Evolutionary conservation across 2,329 filamentous ascomycete genomes (phyloP).

Genomic region (Pseudogymnoascus sp.): DNA sequence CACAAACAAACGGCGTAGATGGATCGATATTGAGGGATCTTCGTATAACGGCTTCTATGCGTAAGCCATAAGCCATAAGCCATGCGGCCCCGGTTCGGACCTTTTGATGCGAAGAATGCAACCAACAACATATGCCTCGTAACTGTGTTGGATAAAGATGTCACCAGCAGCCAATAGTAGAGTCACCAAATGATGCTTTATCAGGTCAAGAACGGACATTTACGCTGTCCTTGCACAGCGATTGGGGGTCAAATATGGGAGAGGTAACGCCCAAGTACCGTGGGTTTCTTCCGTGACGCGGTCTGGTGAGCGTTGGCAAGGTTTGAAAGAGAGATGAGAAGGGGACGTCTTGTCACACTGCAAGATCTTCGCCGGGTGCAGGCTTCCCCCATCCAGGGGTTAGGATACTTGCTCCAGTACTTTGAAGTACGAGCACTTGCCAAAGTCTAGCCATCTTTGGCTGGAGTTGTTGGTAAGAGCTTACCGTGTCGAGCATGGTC

Average conservation of each 20-base stretch:
- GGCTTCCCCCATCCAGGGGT: not conserved
- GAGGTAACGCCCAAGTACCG: not conserved
- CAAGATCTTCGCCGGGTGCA: not conserved
- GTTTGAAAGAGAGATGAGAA: not conserved
- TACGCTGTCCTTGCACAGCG: not conserved
- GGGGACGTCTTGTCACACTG: not conserved
- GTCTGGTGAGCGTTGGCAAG: conserved; percentile 1
- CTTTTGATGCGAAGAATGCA: conserved; percentile 2
- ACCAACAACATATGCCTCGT: not conserved
- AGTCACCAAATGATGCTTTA: not conserved
- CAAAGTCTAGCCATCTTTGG: not conserved
- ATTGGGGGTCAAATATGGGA: not conserved
- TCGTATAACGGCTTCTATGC: not conserved
- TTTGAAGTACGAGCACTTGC: not conserved
- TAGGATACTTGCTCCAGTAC: not conserved
- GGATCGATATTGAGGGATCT: not conserved
- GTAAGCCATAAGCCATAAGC: not conserved
- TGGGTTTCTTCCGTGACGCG: not conserved
- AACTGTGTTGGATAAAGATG: conserved; percentile 3
- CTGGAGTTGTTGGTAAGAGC: not conserved
- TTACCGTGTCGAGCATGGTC: not conserved
- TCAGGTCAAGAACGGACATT: not conserved
- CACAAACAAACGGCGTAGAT: conserved; percentile 4
- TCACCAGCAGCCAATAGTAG: not conserved
- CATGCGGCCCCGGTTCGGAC: conserved; percentile 4